Conservation (phyloP, 2,329 filamentous ascomycete species). For the Fusarium virguliforme region DNA sequence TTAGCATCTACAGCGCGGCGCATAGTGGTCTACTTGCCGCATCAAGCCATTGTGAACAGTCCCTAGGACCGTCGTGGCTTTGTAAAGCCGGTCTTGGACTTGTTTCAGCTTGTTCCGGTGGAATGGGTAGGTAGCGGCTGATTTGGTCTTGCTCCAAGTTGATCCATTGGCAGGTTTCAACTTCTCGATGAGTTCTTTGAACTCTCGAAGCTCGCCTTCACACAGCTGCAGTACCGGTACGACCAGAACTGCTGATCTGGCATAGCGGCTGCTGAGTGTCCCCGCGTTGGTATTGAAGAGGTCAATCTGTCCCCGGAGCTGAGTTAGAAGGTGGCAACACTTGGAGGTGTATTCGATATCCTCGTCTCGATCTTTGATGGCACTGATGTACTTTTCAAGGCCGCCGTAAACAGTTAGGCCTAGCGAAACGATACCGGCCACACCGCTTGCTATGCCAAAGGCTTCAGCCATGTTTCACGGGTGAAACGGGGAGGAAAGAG, state of each 20-base stretch:
- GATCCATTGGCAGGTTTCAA: neutral
- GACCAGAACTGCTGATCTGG: neutral
- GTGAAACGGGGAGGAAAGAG: no score
- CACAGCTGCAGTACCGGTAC: fast-evolving
- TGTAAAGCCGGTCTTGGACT: conserved; percentile 1
- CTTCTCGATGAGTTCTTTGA: fast-evolving
- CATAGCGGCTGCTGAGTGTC: neutral
- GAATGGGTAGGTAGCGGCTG: neutral
- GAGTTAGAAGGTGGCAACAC: fast-evolving
- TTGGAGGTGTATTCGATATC: neutral
- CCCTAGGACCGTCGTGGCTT: neutral
- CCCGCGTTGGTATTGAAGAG: neutral
- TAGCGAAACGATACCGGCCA: conserved; percentile 23
- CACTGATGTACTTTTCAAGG: neutral
- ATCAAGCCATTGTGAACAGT: neutral
- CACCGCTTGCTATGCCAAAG: neutral
- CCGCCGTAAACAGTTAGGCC: neutral
- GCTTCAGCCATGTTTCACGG: conserved; percentile 9
- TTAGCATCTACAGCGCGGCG: neutral
- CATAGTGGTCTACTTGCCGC: neutral
- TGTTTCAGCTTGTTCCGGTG: neutral
- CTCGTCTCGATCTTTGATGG: neutral
- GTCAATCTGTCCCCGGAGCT: neutral
- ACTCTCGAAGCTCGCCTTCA: neutral
- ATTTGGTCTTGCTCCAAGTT: neutral